Evolutionary conservation across 805 yeast species (phyloP), one percentile per base, ranked within the genome.

Genomic region (Danielozyma ontarioensis): DNA sequence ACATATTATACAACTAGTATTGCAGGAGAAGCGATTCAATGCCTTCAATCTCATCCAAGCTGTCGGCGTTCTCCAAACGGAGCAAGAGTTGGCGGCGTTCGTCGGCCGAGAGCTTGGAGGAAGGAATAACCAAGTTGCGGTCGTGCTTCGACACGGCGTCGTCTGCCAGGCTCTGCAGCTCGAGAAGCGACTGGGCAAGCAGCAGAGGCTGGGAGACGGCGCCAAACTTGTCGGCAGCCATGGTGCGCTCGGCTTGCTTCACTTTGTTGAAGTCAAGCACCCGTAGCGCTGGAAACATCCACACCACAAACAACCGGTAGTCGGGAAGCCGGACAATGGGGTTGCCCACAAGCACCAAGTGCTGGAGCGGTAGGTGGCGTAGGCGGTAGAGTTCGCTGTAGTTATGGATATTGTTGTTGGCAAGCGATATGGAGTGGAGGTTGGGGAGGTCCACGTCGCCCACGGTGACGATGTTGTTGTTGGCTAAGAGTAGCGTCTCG

Each of bases 1-100:
- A 19, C 22, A 19, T 6, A 10, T 19, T 6, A 10, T 6, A 6
- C 22, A 19, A 6, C 22, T 19, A 19, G 22, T 19, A 10, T 10
- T 6, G 6, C 22, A 6, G 6, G 8, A 19, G 10, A 10, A 19
- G 22, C 6, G 22, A 19, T 51, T 86, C 94, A 16, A 88, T 72
- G 32, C 75, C 61, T 37, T 80, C 83, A 5, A 88, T 83, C 41
- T 89, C 96, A 4, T 73, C 83, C 36, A 89, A 51, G 32, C 79
- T 76, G 3, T 77, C 69, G 1, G 96, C 95, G 21, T 59, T 62
- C 33, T 69, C 66, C 35, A 89, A 62, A 41, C 76, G 70, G 27
- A 63, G 50, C 40, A 78, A 67, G 31, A 89, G 56, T 29, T 59
- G 57, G 11, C 56, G 54, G 36, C 66, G 71, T 25, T 80, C 87